Conservation (phyloP, 345 rosid species). For the Melaleuca alternifolia region DNA sequence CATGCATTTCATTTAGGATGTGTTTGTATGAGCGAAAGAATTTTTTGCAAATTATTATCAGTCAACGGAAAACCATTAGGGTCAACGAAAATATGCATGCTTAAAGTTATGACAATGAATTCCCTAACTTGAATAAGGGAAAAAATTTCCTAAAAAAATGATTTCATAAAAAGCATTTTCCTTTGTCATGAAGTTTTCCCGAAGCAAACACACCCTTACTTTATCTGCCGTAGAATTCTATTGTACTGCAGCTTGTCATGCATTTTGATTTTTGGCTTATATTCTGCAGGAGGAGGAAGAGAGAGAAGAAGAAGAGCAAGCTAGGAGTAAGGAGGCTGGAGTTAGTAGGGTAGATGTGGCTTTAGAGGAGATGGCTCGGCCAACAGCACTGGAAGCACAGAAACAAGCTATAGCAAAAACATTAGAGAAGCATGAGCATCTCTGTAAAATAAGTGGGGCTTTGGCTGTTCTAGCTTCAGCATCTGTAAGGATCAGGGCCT, state of each 20-base stretch:
- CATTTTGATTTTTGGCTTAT: not conserved
- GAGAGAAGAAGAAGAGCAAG: slow-evolving; percentile 66
- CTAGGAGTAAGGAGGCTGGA: slow-evolving; percentile 47
- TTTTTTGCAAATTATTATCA: not conserved
- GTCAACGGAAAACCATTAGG: not conserved
- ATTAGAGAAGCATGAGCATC: slow-evolving; percentile 62
- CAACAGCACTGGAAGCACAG: slow-evolving; percentile 63
- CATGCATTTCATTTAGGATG: not conserved
- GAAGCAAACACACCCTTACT: not conserved
- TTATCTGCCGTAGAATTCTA: not conserved
- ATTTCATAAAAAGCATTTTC: not conserved
- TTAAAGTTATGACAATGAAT: not conserved
- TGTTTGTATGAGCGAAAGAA: not conserved
- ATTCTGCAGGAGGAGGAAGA: slow-evolving; percentile 73
- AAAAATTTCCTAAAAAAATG: not conserved
- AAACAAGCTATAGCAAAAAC: slow-evolving; percentile 64
- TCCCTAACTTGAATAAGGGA: not conserved
- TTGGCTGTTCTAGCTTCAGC: slow-evolving; percentile 89
- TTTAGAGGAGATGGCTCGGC: slow-evolving; percentile 57
- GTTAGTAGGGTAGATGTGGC: slow-evolving; percentile 60
- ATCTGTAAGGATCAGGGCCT: slow-evolving; percentile 45
- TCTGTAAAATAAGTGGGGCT: slow-evolving; percentile 78
- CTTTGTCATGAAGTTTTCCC: not conserved
- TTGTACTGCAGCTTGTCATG: not conserved
- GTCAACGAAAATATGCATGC: not conserved